These are phyloP conservation scores for Teunomyces cretensis DNA, from an alignment of 805 yeast species.

Conservation along the genomic window DNA sequence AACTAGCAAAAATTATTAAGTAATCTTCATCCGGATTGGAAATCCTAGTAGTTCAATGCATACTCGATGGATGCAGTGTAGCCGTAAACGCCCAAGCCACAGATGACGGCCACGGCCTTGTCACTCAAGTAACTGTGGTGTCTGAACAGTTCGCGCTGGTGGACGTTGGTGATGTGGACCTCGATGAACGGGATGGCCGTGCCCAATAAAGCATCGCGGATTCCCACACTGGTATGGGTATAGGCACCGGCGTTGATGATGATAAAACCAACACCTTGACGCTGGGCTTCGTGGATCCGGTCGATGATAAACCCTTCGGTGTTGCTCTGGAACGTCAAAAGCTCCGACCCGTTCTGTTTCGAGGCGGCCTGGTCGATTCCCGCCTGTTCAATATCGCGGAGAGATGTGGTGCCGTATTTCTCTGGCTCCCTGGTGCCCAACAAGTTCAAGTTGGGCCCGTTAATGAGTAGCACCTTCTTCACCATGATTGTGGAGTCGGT, in stretches of 20 bases:
- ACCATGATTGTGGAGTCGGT: constrained; percentile 23
- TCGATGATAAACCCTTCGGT: constrained; percentile 49
- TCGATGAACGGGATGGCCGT: constrained; percentile 51
- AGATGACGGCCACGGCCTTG: constrained; percentile 46
- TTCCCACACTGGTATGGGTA: constrained; percentile 51
- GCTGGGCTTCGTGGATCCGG: constrained; percentile 46
- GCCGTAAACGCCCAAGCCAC: constrained; percentile 44
- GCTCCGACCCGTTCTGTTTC: constrained; percentile 30
- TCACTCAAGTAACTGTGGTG: constrained; percentile 50
- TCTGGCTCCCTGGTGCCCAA: constrained; percentile 51
- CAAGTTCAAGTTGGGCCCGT: constrained; percentile 52
- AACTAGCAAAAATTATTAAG: too few relatives aligned
- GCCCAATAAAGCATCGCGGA: constrained; percentile 49
- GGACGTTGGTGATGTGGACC: constrained; percentile 52
- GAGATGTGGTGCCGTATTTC: constrained; percentile 48
- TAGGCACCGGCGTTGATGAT: constrained; percentile 54
- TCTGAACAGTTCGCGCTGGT: constrained; percentile 51
- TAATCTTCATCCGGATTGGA: too few relatives aligned
- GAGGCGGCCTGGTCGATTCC: constrained; percentile 32
- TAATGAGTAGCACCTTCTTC: constrained; percentile 43
- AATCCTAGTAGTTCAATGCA: constrained; percentile 33
- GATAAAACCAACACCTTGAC: constrained; percentile 43
- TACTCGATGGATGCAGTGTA: constrained; percentile 41
- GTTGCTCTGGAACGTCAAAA: constrained; percentile 41
- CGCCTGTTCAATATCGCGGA: constrained; percentile 42